Base-by-base conservation (phyloP, 208 protist species). In the Acanthamoeba lenticulata region DNA sequence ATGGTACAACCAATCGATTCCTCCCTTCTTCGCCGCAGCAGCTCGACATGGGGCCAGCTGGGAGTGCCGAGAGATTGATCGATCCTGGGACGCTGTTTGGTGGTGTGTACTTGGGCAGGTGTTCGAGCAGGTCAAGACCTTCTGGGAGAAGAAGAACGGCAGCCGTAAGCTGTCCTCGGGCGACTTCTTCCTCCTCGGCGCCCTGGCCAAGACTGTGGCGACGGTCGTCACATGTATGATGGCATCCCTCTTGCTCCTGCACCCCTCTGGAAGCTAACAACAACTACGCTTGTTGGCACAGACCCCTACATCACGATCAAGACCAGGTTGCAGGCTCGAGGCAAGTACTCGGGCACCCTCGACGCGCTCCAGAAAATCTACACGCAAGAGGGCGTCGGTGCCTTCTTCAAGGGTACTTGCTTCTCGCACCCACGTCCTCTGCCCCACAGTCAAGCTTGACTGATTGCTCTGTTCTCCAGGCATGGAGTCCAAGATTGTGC, bases 301-400 rank as follows among this genome's bases (percentile, higher is more conserved):
- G 85, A 93, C 57, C 90, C 90, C 11, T 93, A 93, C 90, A 93
- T 93, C 24, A 93, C 90, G 24, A 65, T 93, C 21, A 93, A 93
- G 90, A 93, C 90, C 17, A 17, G 90, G 24, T n/a, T 93, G 44
- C 90, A 93, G 67, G 90, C 90, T 15, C 52, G 62, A 65, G 90
- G 67, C 69, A 93, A 93, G 40, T 93, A 93, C 49, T 67, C 42
- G 34, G 67, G 69, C 65, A 93, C 90, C 21, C 40, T 83, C 38
- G 90, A 93, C 65, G 90, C 83, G 42, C 21, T 93, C 27, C 60
- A 83, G 34, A 93, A 93, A 45, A 93, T 93, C 42, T 93, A 81
- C 65, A 93, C 42, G 2, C 45, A 83, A 34, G 90, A 93, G 69
- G 90, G 90, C 38, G 17, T 93, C 17, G 44, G 44, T 32, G 32